A percentile compares a stretch with the other conserved stretches of the same genome.
These are phyloP conservation scores for Thymus mandschuricus DNA, from an alignment of 257 asterid species.

Conservation along the genomic window DNA sequence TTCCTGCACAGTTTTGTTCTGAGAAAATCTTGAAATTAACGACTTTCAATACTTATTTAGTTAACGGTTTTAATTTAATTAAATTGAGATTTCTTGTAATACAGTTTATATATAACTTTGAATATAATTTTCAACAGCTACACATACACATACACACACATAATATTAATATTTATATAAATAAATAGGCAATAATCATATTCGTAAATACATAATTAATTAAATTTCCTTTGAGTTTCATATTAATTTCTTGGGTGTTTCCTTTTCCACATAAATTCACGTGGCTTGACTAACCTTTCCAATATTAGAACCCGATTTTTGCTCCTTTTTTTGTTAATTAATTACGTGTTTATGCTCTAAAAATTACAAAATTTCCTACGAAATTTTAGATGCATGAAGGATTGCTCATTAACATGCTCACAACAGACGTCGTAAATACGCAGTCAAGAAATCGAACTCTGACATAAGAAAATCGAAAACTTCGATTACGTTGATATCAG, in stretches of 20 bases:
- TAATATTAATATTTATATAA: not conserved
- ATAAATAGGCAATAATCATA: not conserved
- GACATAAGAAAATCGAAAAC: no score
- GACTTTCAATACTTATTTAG: not conserved
- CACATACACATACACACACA: not conserved
- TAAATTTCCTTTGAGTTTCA: slow-evolving; percentile 40
- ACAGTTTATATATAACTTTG: not conserved
- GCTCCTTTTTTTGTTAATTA: no score
- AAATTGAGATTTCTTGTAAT: slow-evolving; percentile 10
- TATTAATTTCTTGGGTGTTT: slow-evolving; percentile 59
- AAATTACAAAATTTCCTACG: no score
- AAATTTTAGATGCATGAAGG: no score
- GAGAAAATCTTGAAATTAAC: slow-evolving; percentile 37
- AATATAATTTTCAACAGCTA: slow-evolving; percentile 5
- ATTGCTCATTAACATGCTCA: no score
- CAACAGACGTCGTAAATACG: no score
- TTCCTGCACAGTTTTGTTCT: not conserved
- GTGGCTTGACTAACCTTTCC: slow-evolving; percentile 36
- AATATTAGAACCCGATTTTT: slow-evolving; percentile 33
- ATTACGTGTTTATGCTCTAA: no score
- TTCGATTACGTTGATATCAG: no score
- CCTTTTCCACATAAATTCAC: slow-evolving; percentile 39
- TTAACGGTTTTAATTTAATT: not conserved
- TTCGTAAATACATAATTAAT: not conserved
- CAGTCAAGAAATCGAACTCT: no score